A percentile compares a stretch with the other conserved stretches of the same genome.
These are phyloP conservation scores for Brettanomyces anomalus DNA, from an alignment of 805 yeast genomes.

Conservation along the genomic window DNA sequence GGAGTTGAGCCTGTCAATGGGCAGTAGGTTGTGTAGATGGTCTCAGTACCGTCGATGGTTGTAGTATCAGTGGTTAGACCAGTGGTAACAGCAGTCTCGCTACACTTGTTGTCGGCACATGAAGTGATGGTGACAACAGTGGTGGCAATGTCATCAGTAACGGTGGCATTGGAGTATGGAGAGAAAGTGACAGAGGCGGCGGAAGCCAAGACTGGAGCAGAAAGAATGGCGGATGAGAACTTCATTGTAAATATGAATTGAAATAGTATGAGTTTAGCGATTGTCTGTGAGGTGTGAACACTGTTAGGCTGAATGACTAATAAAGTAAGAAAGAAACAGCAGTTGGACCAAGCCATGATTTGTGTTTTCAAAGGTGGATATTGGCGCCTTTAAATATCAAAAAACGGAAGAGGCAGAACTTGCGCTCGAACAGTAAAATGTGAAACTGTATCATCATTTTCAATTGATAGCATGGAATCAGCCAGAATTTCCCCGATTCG, in stretches of 20 bases:
- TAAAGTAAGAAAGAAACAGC: too few species aligned
- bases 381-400: too few species aligned
- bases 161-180: constrained; percentile 1
- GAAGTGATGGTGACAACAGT: constrained; percentile 1
- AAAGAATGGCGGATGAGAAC: constrained; percentile 1
- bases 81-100: constrained; percentile 2
- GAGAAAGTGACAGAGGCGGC: constrained; percentile 1
- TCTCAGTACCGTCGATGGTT: constrained; percentile 24
- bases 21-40: constrained; percentile 31
- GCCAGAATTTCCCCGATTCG: too few species aligned
- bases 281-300: too few species aligned
- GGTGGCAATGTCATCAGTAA: neutral
- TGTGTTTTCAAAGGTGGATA: too few species aligned
- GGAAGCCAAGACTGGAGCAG: neutral
- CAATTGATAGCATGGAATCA: too few species aligned
- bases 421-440: too few species aligned
- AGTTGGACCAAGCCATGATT: too few species aligned
- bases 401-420: too few species aligned
- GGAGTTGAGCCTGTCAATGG: constrained; percentile 14
- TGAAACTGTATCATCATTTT: too few species aligned
- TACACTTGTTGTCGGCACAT: constrained; percentile 1
- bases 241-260: neutral
- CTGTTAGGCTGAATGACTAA: too few species aligned
- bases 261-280: neutral
- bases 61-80: constrained; percentile 13